Base-by-base conservation (phyloP, 129 eudicot species). In the Solidago caesia region DNA sequence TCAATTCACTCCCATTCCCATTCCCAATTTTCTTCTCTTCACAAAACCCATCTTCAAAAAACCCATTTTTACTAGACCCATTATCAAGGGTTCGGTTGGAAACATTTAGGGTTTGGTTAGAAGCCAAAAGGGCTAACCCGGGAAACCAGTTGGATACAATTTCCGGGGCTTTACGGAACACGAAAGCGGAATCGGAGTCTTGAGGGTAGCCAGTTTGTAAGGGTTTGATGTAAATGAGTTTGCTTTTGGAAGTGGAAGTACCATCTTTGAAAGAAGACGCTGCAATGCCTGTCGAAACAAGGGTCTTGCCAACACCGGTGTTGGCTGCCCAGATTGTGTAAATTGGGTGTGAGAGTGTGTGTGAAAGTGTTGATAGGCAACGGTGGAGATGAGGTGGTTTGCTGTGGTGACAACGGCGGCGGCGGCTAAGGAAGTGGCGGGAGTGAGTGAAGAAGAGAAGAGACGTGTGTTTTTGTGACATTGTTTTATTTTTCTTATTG, bases 291-390 rank as follows among this genome's bases (percentile, higher is more conserved):
- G 90, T 74, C 68, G 99, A 91, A 61, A 95, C 88, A 6, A 91
- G 96, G 92, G 99, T 91, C 91, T 95, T 95, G 78, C 99, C 99
- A 63, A 95, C 87, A 77, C 83, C 82, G 47, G 99, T 95, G 89
- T 95, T 95, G 79, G 97, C 69, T 27, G 92, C 90, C 99, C 99
- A 95, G 5, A 95, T 78, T 53, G 92, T 89, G 90, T 87, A 95
- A 69, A 85, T 95, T 4, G 99, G 99, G 88, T 88, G 96, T 3
- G 93, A 81, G 29, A 95, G 96, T 1, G 97, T 84, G 90, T 91
- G 79, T 6, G 85, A 71, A 29, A 68, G 45, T 10, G 85, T 80
- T 59, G 87, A 74, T 68, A 75, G 42, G 59, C 72, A 48, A 47
- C 82, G 77, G 47, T 25, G 72, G 68, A 62, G 80, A 39, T 45